Percentiles rank a stretch among this genome's conserved stretches.
Conservation (phyloP, 2,329 filamentous ascomycete species). For the Ilyonectria robusta region DNA sequence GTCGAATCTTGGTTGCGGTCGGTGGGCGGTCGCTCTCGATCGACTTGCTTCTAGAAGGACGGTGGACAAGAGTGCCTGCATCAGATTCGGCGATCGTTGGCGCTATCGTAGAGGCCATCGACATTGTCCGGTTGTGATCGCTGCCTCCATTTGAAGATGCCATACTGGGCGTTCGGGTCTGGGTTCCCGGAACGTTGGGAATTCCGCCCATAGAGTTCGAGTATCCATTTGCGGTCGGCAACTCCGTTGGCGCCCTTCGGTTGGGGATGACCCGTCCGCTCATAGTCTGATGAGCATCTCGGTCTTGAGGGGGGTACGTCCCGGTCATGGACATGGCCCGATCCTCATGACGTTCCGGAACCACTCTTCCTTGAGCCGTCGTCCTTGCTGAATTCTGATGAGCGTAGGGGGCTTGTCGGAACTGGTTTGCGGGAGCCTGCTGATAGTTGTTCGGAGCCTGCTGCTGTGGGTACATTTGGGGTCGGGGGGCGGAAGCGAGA, state of each 20-base stretch:
- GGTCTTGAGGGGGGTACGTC: slow-evolving; percentile 76
- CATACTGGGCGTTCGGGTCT: slow-evolving; percentile 74
- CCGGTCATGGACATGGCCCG: slow-evolving; percentile 97
- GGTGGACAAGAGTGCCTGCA: slow-evolving; percentile 65
- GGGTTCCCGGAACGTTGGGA: slow-evolving; percentile 64
- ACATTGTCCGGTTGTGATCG: slow-evolving; percentile 80
- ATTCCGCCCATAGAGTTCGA: slow-evolving; percentile 56
- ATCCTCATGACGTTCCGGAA: slow-evolving; percentile 93
- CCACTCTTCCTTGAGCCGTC: slow-evolving; percentile 90
- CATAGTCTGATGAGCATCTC: slow-evolving; percentile 90
- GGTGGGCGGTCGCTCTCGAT: slow-evolving; percentile 69
- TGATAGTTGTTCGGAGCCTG: slow-evolving; percentile 74
- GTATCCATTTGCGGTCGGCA: slow-evolving; percentile 55
- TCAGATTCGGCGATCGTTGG: slow-evolving; percentile 76
- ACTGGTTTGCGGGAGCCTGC: slow-evolving; percentile 78
- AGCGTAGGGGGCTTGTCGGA: slow-evolving; percentile 81
- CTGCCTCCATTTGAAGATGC: slow-evolving; percentile 64
- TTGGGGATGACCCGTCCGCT: slow-evolving; percentile 92
- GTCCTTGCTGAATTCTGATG: slow-evolving; percentile 79
- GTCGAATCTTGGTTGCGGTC: slow-evolving; percentile 72
- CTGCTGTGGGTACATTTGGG: slow-evolving; percentile 78
- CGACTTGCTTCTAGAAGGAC: slow-evolving; percentile 71
- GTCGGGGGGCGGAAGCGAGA: slow-evolving; percentile 82
- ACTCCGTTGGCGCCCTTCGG: slow-evolving; percentile 64
- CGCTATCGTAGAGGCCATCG: slow-evolving; percentile 89